Base-by-base conservation (phyloP, 2,329 filamentous ascomycete species). In the Ophiostoma ips region DNA sequence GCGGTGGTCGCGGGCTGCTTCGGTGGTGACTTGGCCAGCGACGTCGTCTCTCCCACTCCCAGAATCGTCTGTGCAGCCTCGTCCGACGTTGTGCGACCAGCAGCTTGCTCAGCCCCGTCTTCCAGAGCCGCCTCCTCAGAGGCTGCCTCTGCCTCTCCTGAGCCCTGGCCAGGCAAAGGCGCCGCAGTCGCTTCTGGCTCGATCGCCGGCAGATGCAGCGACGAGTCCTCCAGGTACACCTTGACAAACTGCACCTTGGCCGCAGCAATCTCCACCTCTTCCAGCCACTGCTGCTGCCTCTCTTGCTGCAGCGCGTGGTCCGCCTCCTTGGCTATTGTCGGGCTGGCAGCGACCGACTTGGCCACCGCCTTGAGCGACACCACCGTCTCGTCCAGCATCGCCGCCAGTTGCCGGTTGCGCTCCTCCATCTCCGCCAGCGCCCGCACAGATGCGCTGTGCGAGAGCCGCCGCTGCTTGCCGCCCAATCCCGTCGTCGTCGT, bases 321-420 rank as follows among this genome's bases (percentile, higher is more conserved):
- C 13, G 40, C 30, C 9, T 30, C 24, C 4, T 16, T 31, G 3
- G 15, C 15, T 43, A 8, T 15, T 43, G 40, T 9, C 11, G 40
- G 15, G 13, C 16, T 47, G 3, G 18, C 46, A 1, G 28, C 76
- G 71, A 52, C 64, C 54, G 41, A 72, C 66, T 24, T 73, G 35
- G 81, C 79, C 46, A 81, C 66, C 1, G 72, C 67, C 67, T 78
- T 81, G 1, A 90, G 70, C 45, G 76, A 76, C 1, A 71, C 65
- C 19, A 87, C 73, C 1, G 81, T 79, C 54, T 79, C 76, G 49
- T 82, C 77, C 10, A 90, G 72, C 72, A 89, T 78, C 30, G 69
- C 66, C 1, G 83, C 81, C 16, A 90, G 64, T 52, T 79, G 75
- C 55, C 71, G 72, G 57, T 87, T 88, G 44, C 84, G 74, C 48